Conservation (phyloP, 2,329 filamentous ascomycete species). For the Phaeosphaeriaceae sp. region DNA sequence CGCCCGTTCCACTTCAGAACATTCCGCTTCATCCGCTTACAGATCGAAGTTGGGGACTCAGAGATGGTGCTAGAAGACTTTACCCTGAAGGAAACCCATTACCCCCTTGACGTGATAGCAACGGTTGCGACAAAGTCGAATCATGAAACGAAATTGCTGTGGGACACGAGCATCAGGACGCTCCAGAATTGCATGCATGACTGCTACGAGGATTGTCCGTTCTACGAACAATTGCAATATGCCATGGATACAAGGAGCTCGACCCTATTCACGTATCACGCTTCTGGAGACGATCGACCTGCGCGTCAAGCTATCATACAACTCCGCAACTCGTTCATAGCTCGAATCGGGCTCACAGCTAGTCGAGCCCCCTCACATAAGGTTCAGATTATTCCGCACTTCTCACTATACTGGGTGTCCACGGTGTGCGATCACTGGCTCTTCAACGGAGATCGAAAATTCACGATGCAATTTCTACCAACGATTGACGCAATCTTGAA, state of each 20-base stretch:
- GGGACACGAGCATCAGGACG: constrained; percentile 39
- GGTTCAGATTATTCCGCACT: constrained; percentile 21
- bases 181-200: constrained; percentile 47
- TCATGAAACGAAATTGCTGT: constrained; percentile 3
- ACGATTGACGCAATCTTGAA: too few species aligned
- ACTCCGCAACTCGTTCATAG: constrained; percentile 22
- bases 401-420: constrained; percentile 50
- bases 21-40: not conserved
- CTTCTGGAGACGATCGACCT: constrained; percentile 34
- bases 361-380: constrained; percentile 48
- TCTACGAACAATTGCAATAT: constrained; percentile 39
- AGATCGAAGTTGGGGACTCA: not conserved
- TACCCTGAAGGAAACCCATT: not conserved
- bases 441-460: too few species aligned
- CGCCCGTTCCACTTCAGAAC: constrained; percentile 9
- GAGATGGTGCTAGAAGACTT: not conserved
- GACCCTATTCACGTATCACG: constrained; percentile 32
- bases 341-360: constrained; percentile 41
- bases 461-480: too few species aligned
- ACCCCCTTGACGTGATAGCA: not conserved
- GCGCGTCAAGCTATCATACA: constrained; percentile 32
- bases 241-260: constrained; percentile 30
- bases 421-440: constrained; percentile 46
- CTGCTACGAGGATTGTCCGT: constrained; percentile 36
- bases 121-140: not conserved